Conservation (phyloP, 106 monocot genomes). For the Dendrobium officinale region DNA sequence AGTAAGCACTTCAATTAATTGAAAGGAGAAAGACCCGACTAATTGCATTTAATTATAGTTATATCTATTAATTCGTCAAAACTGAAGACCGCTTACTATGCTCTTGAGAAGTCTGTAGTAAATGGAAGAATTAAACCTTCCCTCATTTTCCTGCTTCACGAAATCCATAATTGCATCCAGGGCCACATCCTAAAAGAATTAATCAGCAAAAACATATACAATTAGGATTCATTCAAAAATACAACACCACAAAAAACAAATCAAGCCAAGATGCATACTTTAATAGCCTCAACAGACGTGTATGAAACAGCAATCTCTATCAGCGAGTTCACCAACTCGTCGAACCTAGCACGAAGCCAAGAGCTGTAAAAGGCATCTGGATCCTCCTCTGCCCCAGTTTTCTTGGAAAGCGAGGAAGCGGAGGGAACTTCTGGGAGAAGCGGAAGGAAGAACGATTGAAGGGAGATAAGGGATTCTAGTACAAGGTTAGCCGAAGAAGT, state of each 20-base stretch:
- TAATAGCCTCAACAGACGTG: slow-evolving; percentile 28
- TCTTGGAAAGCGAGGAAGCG: background rate
- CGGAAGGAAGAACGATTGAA: slow-evolving; percentile 84
- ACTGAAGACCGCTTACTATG: slow-evolving; percentile 40
- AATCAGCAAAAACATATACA: background rate
- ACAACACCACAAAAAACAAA: background rate
- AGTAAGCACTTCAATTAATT: too few relatives aligned
- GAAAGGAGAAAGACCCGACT: too few relatives aligned
- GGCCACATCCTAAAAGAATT: slow-evolving; percentile 48
- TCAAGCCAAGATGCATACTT: slow-evolving; percentile 22
- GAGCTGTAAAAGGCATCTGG: slow-evolving; percentile 51
- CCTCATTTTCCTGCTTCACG: slow-evolving; percentile 69
- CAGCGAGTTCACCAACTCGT: slow-evolving; percentile 51
- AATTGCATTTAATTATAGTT: background rate
- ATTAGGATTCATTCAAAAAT: background rate
- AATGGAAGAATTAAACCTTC: slow-evolving; percentile 57
- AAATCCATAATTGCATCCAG: slow-evolving; percentile 84
- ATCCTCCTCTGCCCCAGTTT: slow-evolving; percentile 18
- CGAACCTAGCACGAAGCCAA: slow-evolving; percentile 65
- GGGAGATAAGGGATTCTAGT: slow-evolving; percentile 63
- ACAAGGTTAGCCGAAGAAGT: slow-evolving; percentile 39
- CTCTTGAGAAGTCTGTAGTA: slow-evolving; percentile 53
- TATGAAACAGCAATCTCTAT: slow-evolving; percentile 38
- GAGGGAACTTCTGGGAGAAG: slow-evolving; percentile 64
- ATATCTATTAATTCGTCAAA: background rate